Conservation (phyloP, 2,329 filamentous ascomycete species). For the Claviceps pazoutovae region DNA sequence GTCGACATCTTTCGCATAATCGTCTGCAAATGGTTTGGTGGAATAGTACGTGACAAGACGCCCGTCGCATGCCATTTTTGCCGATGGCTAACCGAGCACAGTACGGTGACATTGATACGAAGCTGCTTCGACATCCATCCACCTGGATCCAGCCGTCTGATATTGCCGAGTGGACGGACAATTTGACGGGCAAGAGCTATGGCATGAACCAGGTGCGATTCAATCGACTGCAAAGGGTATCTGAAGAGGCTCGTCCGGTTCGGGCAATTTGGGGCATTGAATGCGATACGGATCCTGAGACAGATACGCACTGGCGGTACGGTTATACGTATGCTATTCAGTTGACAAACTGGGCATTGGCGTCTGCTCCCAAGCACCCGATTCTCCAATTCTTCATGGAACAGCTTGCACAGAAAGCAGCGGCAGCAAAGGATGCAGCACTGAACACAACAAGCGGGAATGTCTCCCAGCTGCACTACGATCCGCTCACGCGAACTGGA, state of each 20-base stretch:
- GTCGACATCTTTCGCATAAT: slow-evolving; percentile 4
- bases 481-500: slow-evolving; percentile 11
- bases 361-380: slow-evolving; percentile 10
- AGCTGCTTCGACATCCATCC: slow-evolving; percentile 1
- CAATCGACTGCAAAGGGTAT: not conserved
- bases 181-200: slow-evolving; percentile 1
- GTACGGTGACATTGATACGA: slow-evolving; percentile 4
- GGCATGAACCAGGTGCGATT: not conserved
- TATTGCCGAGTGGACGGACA: slow-evolving; percentile 1
- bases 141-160: slow-evolving; percentile 1
- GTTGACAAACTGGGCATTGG: slow-evolving; percentile 12
- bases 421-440: slow-evolving; percentile 1
- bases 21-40: slow-evolving; percentile 4
- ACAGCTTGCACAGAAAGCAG: slow-evolving; percentile 5
- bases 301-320: slow-evolving; percentile 11
- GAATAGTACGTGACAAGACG: not conserved
- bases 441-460: not conserved
- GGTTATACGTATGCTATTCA: slow-evolving; percentile 12
- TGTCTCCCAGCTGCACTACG: slow-evolving; percentile 3
- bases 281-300: slow-evolving; percentile 7
- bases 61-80: not conserved
- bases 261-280: slow-evolving; percentile 4
- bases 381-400: slow-evolving; percentile 9
- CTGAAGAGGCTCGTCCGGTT: not conserved
- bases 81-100: not conserved